Base-by-base conservation (phyloP, 208 protist genomes). In the Trypanosoma lewisi region DNA sequence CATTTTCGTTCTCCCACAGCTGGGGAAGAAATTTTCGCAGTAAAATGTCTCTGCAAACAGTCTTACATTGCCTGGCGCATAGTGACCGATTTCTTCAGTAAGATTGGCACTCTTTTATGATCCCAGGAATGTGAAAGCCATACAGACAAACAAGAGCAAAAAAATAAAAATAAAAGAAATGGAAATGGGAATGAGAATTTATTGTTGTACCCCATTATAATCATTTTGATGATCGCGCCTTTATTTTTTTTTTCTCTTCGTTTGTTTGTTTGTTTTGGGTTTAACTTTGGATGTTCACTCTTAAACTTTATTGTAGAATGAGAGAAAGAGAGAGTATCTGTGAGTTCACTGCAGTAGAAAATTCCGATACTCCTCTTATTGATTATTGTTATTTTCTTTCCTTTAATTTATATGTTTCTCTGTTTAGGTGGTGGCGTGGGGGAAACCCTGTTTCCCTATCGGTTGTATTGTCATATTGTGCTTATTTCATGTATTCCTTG, bases 21-120 rank as follows among this genome's bases (percentile, higher is more conserved):
- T 19, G 78, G 51, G 1, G 78, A 87, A 57, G 81, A 91, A 54
- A 49, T 65, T 37, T 36, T 91, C 28, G 81, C 80, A 36, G 64
- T 87, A 6, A 76, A 77, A 53, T 70, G 80, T 16, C 66, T 73
- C 2, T 77, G 82, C 72, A 75, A 69, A 25, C 66, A 67, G 4
- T 63, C 83, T 42, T 80, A 82, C 49, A 19, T 85, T 14, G 77
- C 84, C 0, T 87, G 80, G 78, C 60, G 73, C n/a, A 80, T 91
- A n/a, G 74, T 91, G 23, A 72, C 63, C 1, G 66, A 80, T n/a
- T 91, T 83, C 44, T 76, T 90, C 53, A 73, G 73, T 30, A 75
- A 73, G 25, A 66, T 85, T 16, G 77, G 83, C 5, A 23, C 54
- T 48, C 11, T 36, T 41, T 30, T n/a, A 21, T 52, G 27, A 31